Conservation (phyloP, 2,329 filamentous ascomycete species). For the Chaetomium strumarium region DNA sequence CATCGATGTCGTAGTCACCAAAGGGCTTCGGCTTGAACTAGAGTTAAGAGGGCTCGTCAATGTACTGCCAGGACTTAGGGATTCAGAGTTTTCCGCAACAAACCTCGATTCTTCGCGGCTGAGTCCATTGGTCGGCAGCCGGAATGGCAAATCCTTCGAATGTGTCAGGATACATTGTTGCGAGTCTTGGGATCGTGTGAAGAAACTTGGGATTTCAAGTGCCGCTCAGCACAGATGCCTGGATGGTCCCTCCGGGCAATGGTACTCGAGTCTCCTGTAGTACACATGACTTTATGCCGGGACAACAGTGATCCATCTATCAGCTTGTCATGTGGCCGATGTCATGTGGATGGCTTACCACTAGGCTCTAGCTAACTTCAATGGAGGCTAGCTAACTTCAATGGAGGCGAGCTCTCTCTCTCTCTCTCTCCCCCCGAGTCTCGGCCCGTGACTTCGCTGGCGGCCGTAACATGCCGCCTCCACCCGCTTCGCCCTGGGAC, state of each 20-base stretch:
- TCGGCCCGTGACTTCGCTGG: background rate
- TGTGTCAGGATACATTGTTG: slow-evolving; percentile 1
- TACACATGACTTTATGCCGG: too few species aligned
- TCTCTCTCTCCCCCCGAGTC: too few species aligned
- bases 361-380: too few species aligned
- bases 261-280: too few species aligned
- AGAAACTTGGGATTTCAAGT: too few species aligned
- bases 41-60: background rate
- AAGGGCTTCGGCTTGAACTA: slow-evolving; percentile 82
- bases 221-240: too few species aligned
- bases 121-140: slow-evolving; percentile 1
- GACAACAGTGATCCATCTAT: too few species aligned
- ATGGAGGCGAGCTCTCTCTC: background rate
- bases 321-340: too few species aligned
- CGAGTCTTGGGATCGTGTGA: too few species aligned
- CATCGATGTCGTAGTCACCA: slow-evolving; percentile 78
- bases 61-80: background rate
- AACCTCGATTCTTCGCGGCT: slow-evolving; percentile 5
- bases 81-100: background rate
- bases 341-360: too few species aligned
- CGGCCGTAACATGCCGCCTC: background rate
- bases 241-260: too few species aligned
- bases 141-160: slow-evolving; percentile 7
- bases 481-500: background rate
- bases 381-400: background rate